A percentile compares a stretch with the other conserved stretches of the same genome.
Evolutionary conservation across 1,284 basidiomycete genomes (phyloP).

Genomic region (Ceratobasidium sp.): DNA sequence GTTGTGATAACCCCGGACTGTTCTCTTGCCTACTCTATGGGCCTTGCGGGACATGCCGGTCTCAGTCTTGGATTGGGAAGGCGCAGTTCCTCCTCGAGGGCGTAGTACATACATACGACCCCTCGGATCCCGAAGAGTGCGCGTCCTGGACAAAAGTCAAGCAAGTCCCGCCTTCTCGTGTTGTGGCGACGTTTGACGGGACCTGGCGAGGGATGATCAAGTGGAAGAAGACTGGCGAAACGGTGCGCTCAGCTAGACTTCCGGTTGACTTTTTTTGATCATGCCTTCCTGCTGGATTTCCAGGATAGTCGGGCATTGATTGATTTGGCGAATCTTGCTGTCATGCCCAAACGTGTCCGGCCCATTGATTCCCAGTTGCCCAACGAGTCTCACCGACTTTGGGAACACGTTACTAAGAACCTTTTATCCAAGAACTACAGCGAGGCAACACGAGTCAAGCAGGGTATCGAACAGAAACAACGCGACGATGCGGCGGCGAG

Average conservation of each 20-base stretch:
- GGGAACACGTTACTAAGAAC: slow-evolving; percentile 84
- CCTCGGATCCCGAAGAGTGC: slow-evolving; percentile 66
- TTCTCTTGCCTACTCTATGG: not conserved
- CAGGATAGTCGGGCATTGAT: slow-evolving; percentile 64
- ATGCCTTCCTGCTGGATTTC: not conserved
- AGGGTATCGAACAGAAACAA: slow-evolving; percentile 89
- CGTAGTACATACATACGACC: slow-evolving; percentile 83
- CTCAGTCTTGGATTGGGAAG: slow-evolving; percentile 89
- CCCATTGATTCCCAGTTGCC: slow-evolving; percentile 82
- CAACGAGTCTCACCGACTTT: slow-evolving; percentile 87
- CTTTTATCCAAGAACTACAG: slow-evolving; percentile 86
- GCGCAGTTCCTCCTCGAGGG: slow-evolving; percentile 91
- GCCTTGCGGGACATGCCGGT: slow-evolving; percentile 14
- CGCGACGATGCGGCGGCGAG: slow-evolving; percentile 85
- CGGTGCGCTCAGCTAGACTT: slow-evolving; percentile 55
- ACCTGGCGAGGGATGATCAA: slow-evolving; percentile 87
- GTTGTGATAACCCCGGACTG: not conserved
- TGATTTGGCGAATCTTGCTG: slow-evolving; percentile 77
- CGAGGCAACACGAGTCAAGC: slow-evolving; percentile 89
- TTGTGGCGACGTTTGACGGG: slow-evolving; percentile 88
- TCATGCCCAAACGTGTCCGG: slow-evolving; percentile 87
- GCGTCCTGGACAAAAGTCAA: slow-evolving; percentile 83
- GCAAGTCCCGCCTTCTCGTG: slow-evolving; percentile 82
- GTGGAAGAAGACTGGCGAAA: slow-evolving; percentile 77
- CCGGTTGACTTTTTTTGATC: not conserved